phyloP scores from a whole-genome alignment of 805 yeast species.

The Candida mattraensis region DNA sequence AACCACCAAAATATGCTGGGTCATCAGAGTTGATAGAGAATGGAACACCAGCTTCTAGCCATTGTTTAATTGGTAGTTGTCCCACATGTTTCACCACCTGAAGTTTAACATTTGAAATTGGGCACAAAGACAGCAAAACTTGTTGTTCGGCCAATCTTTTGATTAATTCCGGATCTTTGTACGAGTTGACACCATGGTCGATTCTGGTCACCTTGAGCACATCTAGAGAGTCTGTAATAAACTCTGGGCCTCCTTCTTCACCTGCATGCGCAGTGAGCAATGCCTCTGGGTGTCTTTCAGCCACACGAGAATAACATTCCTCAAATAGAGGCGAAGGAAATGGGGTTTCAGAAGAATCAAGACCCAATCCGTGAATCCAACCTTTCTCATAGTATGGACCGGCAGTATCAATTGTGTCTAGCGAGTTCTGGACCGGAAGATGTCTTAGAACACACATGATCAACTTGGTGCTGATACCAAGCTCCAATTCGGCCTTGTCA shows the following conservation, averaged over 20 bases:
- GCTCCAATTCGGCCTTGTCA: constrained; percentile 54
- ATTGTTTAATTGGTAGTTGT: constrained; percentile 63
- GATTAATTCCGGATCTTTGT: constrained; percentile 53
- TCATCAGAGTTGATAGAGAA: constrained; percentile 78
- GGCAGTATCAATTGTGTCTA: constrained; percentile 56
- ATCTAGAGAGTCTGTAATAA: constrained; percentile 58
- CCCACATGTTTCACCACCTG: constrained; percentile 68
- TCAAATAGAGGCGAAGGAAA: constrained; percentile 71
- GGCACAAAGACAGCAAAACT: constrained; percentile 71
- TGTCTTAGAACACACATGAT: constrained; percentile 85
- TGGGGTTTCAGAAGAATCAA: constrained; percentile 77
- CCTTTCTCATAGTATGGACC: constrained; percentile 53
- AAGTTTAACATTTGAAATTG: constrained; percentile 72
- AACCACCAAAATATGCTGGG: constrained; percentile 86
- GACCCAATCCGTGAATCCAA: constrained; percentile 72
- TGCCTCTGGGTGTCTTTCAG: constrained; percentile 49
- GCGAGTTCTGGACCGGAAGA: constrained; percentile 58
- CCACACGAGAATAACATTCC: constrained; percentile 58
- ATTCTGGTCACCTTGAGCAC: constrained; percentile 63
- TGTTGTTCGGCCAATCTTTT: constrained; percentile 53
- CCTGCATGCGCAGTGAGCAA: constrained; percentile 86
- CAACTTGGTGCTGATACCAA: constrained; percentile 65
- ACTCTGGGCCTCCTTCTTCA: constrained; percentile 82
- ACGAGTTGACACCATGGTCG: constrained; percentile 77
- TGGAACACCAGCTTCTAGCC: constrained; percentile 62